Conservation (phyloP, 495 filamentous ascomycete genomes). For the Cryomyces antarcticus region DNA sequence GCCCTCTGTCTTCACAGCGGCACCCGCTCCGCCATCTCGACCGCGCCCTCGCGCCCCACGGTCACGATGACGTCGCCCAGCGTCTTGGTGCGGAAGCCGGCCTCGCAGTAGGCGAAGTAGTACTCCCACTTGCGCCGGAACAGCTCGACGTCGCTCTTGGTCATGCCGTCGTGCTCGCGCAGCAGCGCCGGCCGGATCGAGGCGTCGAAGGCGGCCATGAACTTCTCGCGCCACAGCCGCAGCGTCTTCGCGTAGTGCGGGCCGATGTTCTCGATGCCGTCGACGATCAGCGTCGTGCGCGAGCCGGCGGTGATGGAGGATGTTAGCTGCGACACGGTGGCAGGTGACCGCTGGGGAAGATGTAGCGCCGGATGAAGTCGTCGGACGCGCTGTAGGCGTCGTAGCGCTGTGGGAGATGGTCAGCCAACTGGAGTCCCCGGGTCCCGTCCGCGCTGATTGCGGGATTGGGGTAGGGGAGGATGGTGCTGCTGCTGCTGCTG, state of each 20-base stretch:
- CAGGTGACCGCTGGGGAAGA: constrained; percentile 55
- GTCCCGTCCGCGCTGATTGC: too few species aligned
- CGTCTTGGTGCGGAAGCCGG: constrained; percentile 47
- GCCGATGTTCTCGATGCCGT: constrained; percentile 45
- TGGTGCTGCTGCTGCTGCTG: not conserved
- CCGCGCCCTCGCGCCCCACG: constrained; percentile 41
- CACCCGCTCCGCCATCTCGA: constrained; percentile 46
- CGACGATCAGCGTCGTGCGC: constrained; percentile 35
- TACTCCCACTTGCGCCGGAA: constrained; percentile 58
- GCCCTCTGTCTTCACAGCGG: constrained; percentile 23
- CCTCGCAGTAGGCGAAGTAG: constrained; percentile 56
- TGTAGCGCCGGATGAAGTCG: constrained; percentile 51
- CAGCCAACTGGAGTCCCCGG: not conserved
- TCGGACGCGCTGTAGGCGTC: constrained; percentile 24
- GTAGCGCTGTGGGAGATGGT: constrained; percentile 6
- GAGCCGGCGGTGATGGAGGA: constrained; percentile 36
- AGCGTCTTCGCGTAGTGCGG: constrained; percentile 50
- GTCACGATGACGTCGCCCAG: constrained; percentile 50
- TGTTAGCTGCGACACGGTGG: constrained; percentile 41
- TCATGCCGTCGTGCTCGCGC: constrained; percentile 31
- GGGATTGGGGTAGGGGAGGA: not conserved
- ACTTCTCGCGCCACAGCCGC: constrained; percentile 44
- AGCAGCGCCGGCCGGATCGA: constrained; percentile 33
- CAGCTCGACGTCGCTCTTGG: constrained; percentile 34
- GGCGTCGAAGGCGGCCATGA: constrained; percentile 36